phyloP scores from a whole-genome alignment of 179 eudicot genomes.

The Monotropa hypopitys region DNA sequence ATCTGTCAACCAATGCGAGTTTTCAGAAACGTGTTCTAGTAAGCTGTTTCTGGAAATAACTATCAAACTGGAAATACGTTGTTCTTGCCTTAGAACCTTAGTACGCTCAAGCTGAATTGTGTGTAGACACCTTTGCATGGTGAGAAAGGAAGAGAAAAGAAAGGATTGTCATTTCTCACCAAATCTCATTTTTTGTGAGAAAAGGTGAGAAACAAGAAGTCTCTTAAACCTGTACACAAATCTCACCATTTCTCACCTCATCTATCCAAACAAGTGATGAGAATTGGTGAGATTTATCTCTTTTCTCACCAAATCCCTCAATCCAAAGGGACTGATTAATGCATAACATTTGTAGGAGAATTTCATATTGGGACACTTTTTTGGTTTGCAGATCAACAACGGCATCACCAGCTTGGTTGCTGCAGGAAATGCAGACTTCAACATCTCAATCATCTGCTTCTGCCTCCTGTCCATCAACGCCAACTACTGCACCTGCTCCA shows the following conservation, averaged over 20 bases:
- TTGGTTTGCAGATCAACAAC: background rate
- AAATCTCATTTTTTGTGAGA: too few relatives aligned
- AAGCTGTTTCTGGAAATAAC: background rate
- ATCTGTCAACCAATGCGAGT: background rate
- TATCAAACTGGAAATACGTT: background rate
- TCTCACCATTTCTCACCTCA: too few relatives aligned
- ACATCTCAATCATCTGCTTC: constrained; percentile 16
- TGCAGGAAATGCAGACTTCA: constrained; percentile 13
- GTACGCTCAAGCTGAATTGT: background rate
- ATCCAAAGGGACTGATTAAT: too few relatives aligned
- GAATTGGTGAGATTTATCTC: too few relatives aligned
- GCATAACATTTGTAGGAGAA: background rate
- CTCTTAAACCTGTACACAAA: too few relatives aligned
- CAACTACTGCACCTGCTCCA: constrained; percentile 10
- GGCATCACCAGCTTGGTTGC: constrained; percentile 10
- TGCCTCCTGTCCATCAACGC: background rate
- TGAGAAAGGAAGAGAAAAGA: too few relatives aligned
- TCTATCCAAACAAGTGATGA: too few relatives aligned
- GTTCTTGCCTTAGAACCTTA: too few relatives aligned
- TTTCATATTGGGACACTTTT: background rate
- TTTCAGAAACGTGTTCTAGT: background rate
- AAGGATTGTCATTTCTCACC: too few relatives aligned
- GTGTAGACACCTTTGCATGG: too few relatives aligned
- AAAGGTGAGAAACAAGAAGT: too few relatives aligned
- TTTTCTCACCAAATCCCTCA: too few relatives aligned